These are phyloP conservation scores for Quercus parvula DNA, from an alignment of 306 rosid species.

Conservation along the genomic window DNA sequence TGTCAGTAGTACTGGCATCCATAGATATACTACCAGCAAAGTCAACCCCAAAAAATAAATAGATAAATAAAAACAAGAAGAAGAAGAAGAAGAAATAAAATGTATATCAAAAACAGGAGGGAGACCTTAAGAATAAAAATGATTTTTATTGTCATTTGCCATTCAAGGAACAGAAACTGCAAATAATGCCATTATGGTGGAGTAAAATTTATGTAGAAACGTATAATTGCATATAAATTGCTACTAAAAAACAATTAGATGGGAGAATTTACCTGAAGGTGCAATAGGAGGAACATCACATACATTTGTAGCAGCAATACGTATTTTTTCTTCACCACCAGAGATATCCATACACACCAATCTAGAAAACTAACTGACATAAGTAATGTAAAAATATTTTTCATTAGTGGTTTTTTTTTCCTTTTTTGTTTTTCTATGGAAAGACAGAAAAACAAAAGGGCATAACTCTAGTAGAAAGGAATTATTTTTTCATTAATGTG, in stretches of 20 bases:
- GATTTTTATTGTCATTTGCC: background rate
- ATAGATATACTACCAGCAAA: background rate
- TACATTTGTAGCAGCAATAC: slow-evolving; percentile 83
- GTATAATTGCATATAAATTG: background rate
- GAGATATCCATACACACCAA: slow-evolving; percentile 82
- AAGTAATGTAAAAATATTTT: background rate
- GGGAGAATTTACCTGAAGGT: slow-evolving; percentile 66
- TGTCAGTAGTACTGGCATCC: background rate
- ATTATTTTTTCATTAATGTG: background rate
- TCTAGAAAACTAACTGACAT: slow-evolving; percentile 34
- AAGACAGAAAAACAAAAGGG: background rate
- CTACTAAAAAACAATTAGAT: too few species aligned
- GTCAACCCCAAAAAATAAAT: too few species aligned
- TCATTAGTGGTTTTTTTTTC: background rate
- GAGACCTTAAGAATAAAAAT: background rate
- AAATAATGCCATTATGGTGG: background rate
- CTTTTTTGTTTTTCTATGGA: background rate
- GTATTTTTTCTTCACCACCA: slow-evolving; percentile 63
- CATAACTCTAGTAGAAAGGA: background rate
- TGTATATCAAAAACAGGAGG: too few species aligned
- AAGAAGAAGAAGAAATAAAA: background rate
- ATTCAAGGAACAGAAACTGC: background rate
- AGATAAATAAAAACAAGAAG: background rate
- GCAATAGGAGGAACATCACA: slow-evolving; percentile 81
- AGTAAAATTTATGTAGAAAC: background rate